Conservation (phyloP, 768 basidiomycete species). For the Psilocybe cyanescens region DNA sequence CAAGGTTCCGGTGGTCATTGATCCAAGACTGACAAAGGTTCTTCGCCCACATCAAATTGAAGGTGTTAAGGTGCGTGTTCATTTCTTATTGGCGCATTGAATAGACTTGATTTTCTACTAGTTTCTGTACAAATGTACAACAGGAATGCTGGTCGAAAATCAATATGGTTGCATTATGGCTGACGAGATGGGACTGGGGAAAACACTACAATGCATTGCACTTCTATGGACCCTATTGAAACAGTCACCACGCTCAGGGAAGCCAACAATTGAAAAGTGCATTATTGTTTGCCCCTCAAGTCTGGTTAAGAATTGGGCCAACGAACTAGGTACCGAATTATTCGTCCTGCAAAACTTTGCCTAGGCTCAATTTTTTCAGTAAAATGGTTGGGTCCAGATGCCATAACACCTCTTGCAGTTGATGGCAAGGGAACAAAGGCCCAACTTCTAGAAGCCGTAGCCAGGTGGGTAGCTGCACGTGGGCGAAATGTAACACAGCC, state of each 20-base stretch:
- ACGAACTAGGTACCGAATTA: slow-evolving; percentile 69
- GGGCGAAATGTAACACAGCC: slow-evolving; percentile 93
- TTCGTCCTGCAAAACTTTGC: not conserved
- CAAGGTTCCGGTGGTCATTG: slow-evolving; percentile 97
- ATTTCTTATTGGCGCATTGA: not conserved
- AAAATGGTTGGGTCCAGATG: slow-evolving; percentile 93
- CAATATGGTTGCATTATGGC: slow-evolving; percentile 99
- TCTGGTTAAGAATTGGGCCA: slow-evolving; percentile 98
- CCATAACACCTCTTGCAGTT: slow-evolving; percentile 82
- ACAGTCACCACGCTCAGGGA: slow-evolving; percentile 89
- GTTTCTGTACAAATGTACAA: slow-evolving; percentile 96
- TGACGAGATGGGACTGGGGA: slow-evolving; percentile 98
- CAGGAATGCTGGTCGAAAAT: slow-evolving; percentile 89
- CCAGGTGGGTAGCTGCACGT: slow-evolving; percentile 86
- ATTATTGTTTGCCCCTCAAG: slow-evolving; percentile 98
- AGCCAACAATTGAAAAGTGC: slow-evolving; percentile 91
- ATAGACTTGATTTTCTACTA: slow-evolving; percentile 33
- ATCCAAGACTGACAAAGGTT: slow-evolving; percentile 84
- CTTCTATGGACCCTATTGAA: slow-evolving; percentile 95
- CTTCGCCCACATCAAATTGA: slow-evolving; percentile 98
- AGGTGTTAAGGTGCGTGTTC: slow-evolving; percentile 83
- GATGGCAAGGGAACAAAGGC: slow-evolving; percentile 92
- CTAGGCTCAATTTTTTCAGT: slow-evolving; percentile 45
- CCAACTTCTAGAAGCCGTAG: slow-evolving; percentile 77
- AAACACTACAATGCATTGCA: slow-evolving; percentile 95